Conservation (phyloP, 768 basidiomycete species). For the Kwoniella botswanensis region DNA sequence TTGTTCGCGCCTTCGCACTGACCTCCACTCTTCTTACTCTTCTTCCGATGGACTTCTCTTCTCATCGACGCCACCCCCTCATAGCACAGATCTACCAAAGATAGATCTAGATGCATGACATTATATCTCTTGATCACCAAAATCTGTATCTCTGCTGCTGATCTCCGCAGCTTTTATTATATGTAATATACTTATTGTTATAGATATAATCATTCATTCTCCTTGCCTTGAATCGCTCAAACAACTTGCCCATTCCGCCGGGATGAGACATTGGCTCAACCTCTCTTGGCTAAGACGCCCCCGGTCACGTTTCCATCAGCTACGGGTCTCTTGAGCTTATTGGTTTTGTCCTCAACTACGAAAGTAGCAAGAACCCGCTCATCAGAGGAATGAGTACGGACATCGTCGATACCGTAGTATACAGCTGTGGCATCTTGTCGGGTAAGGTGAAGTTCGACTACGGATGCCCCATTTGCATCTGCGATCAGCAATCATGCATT, state of each 20-base stretch:
- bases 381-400: constrained; percentile 15
- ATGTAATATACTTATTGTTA: neutral
- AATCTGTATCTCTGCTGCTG: neutral
- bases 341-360: constrained; percentile 58
- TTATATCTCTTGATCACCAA: neutral
- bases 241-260: neutral
- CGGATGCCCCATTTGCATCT: too few species aligned
- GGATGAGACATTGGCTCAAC: neutral
- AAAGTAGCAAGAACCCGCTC: constrained; percentile 26
- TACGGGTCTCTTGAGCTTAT: constrained; percentile 63
- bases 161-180: neutral
- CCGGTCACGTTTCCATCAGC: constrained; percentile 62
- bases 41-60: too few species aligned
- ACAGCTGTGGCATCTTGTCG: constrained; percentile 63
- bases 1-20: too few species aligned
- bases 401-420: constrained; percentile 66
- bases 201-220: neutral
- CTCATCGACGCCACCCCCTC: too few species aligned
- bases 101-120: neutral
- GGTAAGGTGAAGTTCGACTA: constrained; percentile 63
- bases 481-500: neutral
- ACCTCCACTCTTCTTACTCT: too few species aligned
- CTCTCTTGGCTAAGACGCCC: constrained; percentile 52
- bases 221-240: neutral
- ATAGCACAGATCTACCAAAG: too few species aligned